phyloP scores from a whole-genome alignment of 495 filamentous ascomycete species.

The Articulospora tetracladia region DNA sequence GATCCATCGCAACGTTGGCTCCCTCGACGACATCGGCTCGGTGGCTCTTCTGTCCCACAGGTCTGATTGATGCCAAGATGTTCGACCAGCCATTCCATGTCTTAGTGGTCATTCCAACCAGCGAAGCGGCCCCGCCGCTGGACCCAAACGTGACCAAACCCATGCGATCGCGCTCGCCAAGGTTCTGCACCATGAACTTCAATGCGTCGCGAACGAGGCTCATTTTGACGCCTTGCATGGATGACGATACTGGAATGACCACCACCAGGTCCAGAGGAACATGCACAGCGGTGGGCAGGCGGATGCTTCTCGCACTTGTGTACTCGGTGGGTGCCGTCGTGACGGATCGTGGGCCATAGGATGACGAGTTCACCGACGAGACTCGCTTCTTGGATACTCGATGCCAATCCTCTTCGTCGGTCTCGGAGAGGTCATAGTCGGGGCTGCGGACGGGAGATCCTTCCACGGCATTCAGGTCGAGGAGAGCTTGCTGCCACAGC shows the following conservation, averaged over 20 bases:
- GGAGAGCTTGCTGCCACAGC: slow-evolving; percentile 82
- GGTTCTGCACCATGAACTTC: slow-evolving; percentile 84
- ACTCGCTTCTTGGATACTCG: slow-evolving; percentile 70
- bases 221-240: slow-evolving; percentile 98
- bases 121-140: slow-evolving; percentile 84
- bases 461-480: slow-evolving; percentile 73
- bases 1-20: slow-evolving; percentile 97
- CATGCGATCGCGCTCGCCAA: slow-evolving; percentile 96
- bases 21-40: slow-evolving; percentile 97
- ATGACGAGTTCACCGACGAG: slow-evolving; percentile 79
- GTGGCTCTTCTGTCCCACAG: slow-evolving; percentile 93
- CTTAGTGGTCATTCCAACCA: slow-evolving; percentile 98
- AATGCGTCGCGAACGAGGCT: slow-evolving; percentile 90
- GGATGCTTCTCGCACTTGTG: slow-evolving; percentile 57
- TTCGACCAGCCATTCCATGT: slow-evolving; percentile 89
- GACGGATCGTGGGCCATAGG: slow-evolving; percentile 74
- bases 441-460: slow-evolving; percentile 56
- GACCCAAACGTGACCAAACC: slow-evolving; percentile 97
- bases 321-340: slow-evolving; percentile 82
- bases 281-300: slow-evolving; percentile 64
- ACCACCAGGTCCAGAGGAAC: slow-evolving; percentile 95
- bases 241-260: slow-evolving; percentile 95
- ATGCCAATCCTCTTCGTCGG: slow-evolving; percentile 89
- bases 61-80: slow-evolving; percentile 82
- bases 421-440: slow-evolving; percentile 77